phyloP scores from a whole-genome alignment of 2,329 filamentous ascomycete genomes.

The Albophoma yamanashiensis region DNA sequence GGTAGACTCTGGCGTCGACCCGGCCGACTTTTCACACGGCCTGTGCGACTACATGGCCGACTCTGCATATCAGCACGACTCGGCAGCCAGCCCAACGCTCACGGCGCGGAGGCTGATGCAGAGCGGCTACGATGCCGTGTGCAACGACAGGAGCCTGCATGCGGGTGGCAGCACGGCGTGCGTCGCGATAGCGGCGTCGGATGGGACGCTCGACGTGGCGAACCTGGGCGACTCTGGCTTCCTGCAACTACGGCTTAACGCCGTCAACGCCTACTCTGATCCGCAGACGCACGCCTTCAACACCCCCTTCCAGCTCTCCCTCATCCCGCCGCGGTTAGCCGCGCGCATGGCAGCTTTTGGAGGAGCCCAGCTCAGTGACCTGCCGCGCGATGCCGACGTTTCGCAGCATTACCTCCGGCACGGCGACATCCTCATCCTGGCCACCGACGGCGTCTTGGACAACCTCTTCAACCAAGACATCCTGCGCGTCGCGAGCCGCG shows the following conservation, averaged over 20 bases:
- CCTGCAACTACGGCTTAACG: conserved; percentile 74
- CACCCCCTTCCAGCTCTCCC: conserved; percentile 87
- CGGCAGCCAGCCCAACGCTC: conserved; percentile 26
- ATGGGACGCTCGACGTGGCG: conserved; percentile 74
- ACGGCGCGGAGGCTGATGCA: conserved; percentile 66
- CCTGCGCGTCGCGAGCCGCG: conserved; percentile 63
- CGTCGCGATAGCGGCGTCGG: conserved; percentile 63
- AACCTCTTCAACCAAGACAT: conserved; percentile 90
- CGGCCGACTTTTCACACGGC: conserved; percentile 88
- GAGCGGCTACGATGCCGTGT: conserved; percentile 72
- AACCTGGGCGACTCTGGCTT: conserved; percentile 96
- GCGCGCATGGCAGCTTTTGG: conserved; percentile 77
- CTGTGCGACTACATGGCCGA: conserved; percentile 89
- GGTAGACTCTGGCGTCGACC: conserved; percentile 85
- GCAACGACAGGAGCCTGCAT: conserved; percentile 58
- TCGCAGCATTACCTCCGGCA: conserved; percentile 69
- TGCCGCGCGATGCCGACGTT: conserved; percentile 74
- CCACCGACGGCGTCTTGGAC: conserved; percentile 92
- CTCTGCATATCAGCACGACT: conserved; percentile 50
- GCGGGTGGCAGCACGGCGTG: conserved; percentile 91
- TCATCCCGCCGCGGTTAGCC: conserved; percentile 71
- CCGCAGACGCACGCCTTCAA: conserved; percentile 97
- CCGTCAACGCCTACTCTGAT: conserved; percentile 70
- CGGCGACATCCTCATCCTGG: conserved; percentile 88
- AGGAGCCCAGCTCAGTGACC: conserved; percentile 68